Evolutionary conservation across 192 early-diverging fungal species (phyloP).

Genomic region (Umbelopsis ramanniana): DNA sequence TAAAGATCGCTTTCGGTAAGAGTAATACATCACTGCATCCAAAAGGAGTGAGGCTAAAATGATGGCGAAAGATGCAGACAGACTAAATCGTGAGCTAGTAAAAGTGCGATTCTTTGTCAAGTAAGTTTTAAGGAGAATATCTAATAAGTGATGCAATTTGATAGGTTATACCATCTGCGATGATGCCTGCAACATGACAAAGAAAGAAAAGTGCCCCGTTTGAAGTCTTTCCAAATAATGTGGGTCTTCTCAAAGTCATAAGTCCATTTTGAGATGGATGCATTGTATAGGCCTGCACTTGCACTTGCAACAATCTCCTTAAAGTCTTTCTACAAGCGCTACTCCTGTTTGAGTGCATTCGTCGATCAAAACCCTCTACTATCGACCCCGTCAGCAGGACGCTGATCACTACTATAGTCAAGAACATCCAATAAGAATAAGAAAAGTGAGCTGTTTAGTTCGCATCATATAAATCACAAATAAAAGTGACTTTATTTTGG

Average conservation of each 20-base stretch:
- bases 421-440: neutral
- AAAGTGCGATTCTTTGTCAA: neutral
- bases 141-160: neutral
- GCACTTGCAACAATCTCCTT: neutral
- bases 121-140: slow-evolving; percentile 1
- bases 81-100: no score
- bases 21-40: no score
- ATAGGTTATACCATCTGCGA: neutral
- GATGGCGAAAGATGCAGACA: no score
- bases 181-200: slow-evolving; percentile 18
- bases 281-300: slow-evolving; percentile 7
- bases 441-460: neutral
- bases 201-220: slow-evolving; percentile 22
- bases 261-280: slow-evolving; percentile 4
- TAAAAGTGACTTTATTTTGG: neutral
- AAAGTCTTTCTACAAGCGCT: slow-evolving; percentile 6
- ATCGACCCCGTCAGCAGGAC: slow-evolving; percentile 20
- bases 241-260: slow-evolving; percentile 5
- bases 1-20: no score
- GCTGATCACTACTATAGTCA: slow-evolving; percentile 23
- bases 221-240: neutral
- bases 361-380: slow-evolving; percentile 21
- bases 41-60: no score
- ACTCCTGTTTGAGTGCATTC: slow-evolving; percentile 21
- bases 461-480: neutral